Conservation (phyloP, 73 alveolate genomes). For the Paramecium bursaria region DNA sequence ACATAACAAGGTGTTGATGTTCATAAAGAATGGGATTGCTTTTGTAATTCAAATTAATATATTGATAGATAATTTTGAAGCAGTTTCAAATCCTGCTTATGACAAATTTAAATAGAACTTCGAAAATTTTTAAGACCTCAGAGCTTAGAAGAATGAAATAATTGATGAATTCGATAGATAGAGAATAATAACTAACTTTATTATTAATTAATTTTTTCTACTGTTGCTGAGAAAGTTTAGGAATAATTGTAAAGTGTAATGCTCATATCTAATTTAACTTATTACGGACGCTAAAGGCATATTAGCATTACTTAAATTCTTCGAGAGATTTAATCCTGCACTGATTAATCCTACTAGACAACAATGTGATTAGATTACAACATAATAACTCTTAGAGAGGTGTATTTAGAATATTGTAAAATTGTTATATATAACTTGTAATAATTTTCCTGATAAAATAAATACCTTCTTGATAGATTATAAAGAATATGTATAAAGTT, state of each 20-base stretch:
- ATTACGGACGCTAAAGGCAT: conserved; percentile 90
- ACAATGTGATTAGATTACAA: conserved; percentile 17
- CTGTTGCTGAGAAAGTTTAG: conserved; percentile 72
- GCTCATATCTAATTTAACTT: conserved; percentile 73
- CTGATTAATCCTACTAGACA: background rate
- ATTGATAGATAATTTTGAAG: background rate
- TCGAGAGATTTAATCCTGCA: conserved; percentile 61
- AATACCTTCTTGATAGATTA: conserved; percentile 55
- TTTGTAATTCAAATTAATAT: background rate
- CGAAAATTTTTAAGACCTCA: conserved; percentile 41
- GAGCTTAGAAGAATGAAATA: conserved; percentile 54
- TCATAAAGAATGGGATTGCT: conserved; percentile 80
- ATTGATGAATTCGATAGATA: conserved; percentile 77
- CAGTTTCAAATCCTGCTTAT: conserved; percentile 36
- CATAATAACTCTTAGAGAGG: conserved; percentile 28
- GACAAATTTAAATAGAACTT: conserved; percentile 39
- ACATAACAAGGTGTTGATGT: conserved; percentile 78
- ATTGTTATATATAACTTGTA: conserved; percentile 63
- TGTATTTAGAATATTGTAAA: conserved; percentile 54
- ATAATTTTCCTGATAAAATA: conserved; percentile 67
- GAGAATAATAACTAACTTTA: conserved; percentile 72
- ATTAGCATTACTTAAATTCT: conserved; percentile 78
- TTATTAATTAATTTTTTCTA: conserved; percentile 74
- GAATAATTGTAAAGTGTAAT: conserved; percentile 74
- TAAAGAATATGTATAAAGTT: conserved; percentile 56